Percentiles rank a stretch among this genome's conserved stretches.
Conservation (phyloP, 2,329 filamentous ascomycete species). For the Epichloe sibirici region DNA sequence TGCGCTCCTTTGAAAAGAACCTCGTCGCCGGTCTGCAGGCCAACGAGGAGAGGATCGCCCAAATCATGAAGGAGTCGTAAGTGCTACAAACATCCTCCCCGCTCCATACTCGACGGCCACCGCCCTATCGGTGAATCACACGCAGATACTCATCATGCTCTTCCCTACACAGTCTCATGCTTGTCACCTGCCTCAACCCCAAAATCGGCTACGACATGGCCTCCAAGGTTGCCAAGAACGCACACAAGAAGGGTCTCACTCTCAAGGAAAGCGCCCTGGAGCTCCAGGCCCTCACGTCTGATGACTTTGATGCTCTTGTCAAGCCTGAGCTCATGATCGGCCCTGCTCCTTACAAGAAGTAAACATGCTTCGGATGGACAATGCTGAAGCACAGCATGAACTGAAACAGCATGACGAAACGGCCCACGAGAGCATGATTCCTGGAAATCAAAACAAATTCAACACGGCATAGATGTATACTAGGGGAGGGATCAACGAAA, state of each 20-base stretch:
- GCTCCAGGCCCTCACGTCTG: conserved; percentile 74
- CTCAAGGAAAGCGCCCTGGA: conserved; percentile 91
- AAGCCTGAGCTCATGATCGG: conserved; percentile 91
- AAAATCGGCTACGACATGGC: conserved; percentile 98
- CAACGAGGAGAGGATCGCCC: conserved; percentile 83
- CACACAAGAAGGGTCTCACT: conserved; percentile 93
- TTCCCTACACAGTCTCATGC: conserved; percentile 62
- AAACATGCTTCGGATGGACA: not conserved
- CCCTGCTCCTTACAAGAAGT: conserved; percentile 50
- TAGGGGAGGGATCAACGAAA: no score
- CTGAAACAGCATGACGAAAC: not conserved
- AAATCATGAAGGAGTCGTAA: conserved; percentile 89
- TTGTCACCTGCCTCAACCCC: conserved; percentile 94
- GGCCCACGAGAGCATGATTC: not conserved
- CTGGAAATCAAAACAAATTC: not conserved
- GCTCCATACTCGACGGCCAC: not conserved
- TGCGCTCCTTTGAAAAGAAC: conserved; percentile 92
- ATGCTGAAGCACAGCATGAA: not conserved
- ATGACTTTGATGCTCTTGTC: conserved; percentile 84
- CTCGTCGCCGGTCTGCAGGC: conserved; percentile 78
- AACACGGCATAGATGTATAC: no score
- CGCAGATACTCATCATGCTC: not conserved
- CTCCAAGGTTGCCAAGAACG: conserved; percentile 94
- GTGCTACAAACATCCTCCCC: conserved; percentile 16
- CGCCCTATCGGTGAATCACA: not conserved